A percentile compares a stretch with the other conserved stretches of the same genome.
These are phyloP conservation scores for Vitis rotundifolia DNA, from an alignment of 164 flowering plant species.

Conservation along the genomic window DNA sequence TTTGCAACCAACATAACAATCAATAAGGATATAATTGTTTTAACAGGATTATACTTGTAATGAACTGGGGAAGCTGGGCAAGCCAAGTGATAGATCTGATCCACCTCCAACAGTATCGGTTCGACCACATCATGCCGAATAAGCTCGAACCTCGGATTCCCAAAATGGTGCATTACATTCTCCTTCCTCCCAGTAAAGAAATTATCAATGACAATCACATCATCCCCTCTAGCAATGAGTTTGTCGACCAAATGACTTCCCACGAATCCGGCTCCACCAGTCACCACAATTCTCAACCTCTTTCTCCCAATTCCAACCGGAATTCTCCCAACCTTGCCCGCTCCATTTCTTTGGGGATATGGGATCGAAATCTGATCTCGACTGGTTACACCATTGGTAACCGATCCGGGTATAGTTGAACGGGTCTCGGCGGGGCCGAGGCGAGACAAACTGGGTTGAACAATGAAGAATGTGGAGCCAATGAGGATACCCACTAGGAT, in stretches of 20 bases:
- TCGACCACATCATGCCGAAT: constrained; percentile 96
- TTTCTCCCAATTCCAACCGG: constrained; percentile 54
- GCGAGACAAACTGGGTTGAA: constrained; percentile 62
- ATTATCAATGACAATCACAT: constrained; percentile 90
- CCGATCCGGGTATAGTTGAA: constrained; percentile 17
- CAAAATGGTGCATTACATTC: constrained; percentile 80
- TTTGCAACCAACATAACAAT: background rate
- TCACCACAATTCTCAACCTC: constrained; percentile 76
- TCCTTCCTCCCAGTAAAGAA: constrained; percentile 97
- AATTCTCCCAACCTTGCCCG: constrained; percentile 42
- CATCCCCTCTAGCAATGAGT: constrained; percentile 76
- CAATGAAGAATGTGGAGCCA: constrained; percentile 81
- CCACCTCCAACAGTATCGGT: constrained; percentile 94
- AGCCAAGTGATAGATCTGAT: constrained; percentile 95
- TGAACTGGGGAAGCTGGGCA: constrained; percentile 99
- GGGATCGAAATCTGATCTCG: constrained; percentile 6
- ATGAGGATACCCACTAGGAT: constrained; percentile 79
- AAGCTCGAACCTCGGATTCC: constrained; percentile 84
- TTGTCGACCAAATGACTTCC: constrained; percentile 96
- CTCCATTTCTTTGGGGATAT: constrained; percentile 4
- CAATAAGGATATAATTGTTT: constrained; percentile 89
- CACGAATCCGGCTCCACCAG: constrained; percentile 96
- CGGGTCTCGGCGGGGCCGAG: constrained; percentile 31
- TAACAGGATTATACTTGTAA: constrained; percentile 91
- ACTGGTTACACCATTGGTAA: background rate